Evolutionary conservation across 306 rosid species (phyloP).

Genomic region (Begonia peltatifolia): DNA sequence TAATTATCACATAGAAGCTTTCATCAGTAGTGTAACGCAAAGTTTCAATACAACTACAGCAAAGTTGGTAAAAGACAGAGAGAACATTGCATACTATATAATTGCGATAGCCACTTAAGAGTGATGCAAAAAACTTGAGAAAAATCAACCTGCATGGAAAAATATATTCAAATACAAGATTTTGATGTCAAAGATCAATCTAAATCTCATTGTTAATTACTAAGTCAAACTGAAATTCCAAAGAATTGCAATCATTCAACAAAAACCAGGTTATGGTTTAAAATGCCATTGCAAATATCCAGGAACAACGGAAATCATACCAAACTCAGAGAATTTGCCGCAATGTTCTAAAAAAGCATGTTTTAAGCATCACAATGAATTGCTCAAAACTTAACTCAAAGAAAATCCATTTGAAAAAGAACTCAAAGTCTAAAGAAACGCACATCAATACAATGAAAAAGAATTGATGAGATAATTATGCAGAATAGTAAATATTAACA

Average conservation of each 20-base stretch:
- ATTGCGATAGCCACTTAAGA: conserved; percentile 94
- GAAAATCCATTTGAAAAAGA: too few species aligned
- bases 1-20: conserved; percentile 5
- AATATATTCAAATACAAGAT: conserved; percentile 2
- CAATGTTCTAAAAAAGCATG: too few species aligned
- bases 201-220: background rate
- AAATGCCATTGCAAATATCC: too few species aligned
- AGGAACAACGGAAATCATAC: too few species aligned
- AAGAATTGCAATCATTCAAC: background rate
- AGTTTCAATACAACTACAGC: conserved; percentile 3
- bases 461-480: too few species aligned
- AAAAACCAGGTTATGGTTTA: too few species aligned
- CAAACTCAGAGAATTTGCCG: too few species aligned
- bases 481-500: too few species aligned
- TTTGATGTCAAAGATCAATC: conserved; percentile 3
- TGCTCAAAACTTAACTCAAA: too few species aligned
- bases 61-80: background rate
- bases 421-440: too few species aligned
- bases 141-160: conserved; percentile 71
- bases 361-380: too few species aligned
- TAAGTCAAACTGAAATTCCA: background rate
- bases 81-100: conserved; percentile 50
- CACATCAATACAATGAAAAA: too few species aligned
- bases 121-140: conserved; percentile 84
- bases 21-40: conserved; percentile 9